Evolutionary conservation across 768 basidiomycete genomes (phyloP).

Genomic region (Mycena amicta): DNA sequence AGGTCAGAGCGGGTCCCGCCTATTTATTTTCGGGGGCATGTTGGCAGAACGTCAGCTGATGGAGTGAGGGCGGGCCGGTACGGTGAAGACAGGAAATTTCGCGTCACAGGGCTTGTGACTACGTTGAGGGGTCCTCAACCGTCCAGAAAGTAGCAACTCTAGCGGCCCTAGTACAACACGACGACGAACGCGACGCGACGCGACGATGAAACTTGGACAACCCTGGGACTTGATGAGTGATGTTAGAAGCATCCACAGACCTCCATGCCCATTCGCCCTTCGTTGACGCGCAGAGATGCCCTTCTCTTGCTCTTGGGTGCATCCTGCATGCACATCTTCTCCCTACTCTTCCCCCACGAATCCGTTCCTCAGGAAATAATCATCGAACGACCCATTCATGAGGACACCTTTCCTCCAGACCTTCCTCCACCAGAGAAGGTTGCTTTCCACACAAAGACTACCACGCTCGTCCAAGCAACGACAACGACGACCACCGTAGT

Average conservation of each 20-base stretch:
- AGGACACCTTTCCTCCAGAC: conserved; percentile 14
- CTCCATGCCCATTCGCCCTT: conserved; percentile 42
- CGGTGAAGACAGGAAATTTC: too few relatives aligned
- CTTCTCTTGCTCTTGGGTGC: conserved; percentile 63
- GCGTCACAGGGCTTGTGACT: too few relatives aligned
- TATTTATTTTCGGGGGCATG: background rate
- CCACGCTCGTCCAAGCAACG: background rate
- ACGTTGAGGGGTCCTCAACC: too few relatives aligned
- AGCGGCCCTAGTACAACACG: too few relatives aligned
- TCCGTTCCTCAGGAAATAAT: conserved; percentile 6
- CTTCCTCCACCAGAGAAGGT: conserved; percentile 11
- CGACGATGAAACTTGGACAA: too few relatives aligned
- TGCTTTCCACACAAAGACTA: conserved; percentile 10
- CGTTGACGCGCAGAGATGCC: conserved; percentile 57
- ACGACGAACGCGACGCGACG: too few relatives aligned
- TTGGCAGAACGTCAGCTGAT: background rate
- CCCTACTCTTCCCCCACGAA: conserved; percentile 36
- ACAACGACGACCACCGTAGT: background rate
- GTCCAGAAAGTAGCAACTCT: too few relatives aligned
- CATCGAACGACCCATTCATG: conserved; percentile 6
- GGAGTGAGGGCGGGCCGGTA: too few relatives aligned
- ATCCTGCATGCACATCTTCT: conserved; percentile 54
- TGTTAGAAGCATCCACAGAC: too few relatives aligned
- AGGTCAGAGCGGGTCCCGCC: too few relatives aligned
- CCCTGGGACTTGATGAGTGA: too few relatives aligned